Evolutionary conservation across 2,329 filamentous ascomycete species (phyloP), one percentile per base, ranked within the genome.

Genomic region (Diaporthe citriasiana): DNA sequence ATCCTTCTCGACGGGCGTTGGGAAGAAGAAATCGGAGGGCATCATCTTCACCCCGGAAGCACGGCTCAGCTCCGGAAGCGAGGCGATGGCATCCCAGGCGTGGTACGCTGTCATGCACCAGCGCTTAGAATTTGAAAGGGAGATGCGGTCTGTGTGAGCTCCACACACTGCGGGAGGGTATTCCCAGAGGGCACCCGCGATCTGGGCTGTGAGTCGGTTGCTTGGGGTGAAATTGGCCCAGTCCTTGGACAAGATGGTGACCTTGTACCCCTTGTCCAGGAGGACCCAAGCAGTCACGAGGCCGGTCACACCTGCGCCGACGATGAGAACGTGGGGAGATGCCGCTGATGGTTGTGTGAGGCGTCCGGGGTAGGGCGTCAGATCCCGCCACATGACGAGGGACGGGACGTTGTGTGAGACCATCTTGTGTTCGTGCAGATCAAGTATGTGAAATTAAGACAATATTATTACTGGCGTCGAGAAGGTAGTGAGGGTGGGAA

Each of bases 141-240:
- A 84, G 59, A 84, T 83, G 56, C 80, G 80, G 76, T 84, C 83
- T 2, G 82, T 84, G 70, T 87, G 84, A 42, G 82, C 80, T 4
- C 85, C 85, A 74, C 85, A 87, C 2, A 84, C 84, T 0, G 84
- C 84, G 0, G 85, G 85, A 35, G 85, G 84, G 69, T 80, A 85
- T 74, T 87, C 85, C 85, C 85, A 87, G 2, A 87, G 80, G 0
- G 85, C 85, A 17, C 85, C 85, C 1, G 85, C 84, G 69, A 87
- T 84, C 75, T 87, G 85, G 0, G 85, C 86, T 1, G 85, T 87
- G 45, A 87, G 76, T 15, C 85, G 84, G 42, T 83, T 77, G 42
- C 80, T 77, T 25, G 80, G 76, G 74, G 73, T 81, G 30, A 76
- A 79, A 25, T 76, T 76, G 40, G 82, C 84, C 85, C 85, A 87